Evolutionary conservation across 768 basidiomycete species (phyloP), one percentile per base, ranked within the genome.

Genomic region (Kwoniella botswanensis): DNA sequence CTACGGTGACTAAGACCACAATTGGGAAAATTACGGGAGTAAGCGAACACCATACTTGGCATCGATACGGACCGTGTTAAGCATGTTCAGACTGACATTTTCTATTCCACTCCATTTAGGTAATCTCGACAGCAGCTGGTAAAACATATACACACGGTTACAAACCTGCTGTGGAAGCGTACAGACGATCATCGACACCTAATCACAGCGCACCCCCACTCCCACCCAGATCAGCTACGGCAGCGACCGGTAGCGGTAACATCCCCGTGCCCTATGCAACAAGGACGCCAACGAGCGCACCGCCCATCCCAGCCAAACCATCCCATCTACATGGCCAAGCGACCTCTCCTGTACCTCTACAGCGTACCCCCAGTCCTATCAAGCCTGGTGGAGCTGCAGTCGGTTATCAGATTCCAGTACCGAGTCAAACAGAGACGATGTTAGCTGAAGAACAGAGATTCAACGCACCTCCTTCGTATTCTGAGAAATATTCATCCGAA

Each of bases 1-100:
- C 90, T 43, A 87, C 88, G 74, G 87, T 91, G 71, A 91, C 89
- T 65, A 80, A 87, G 15, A 87, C 88, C 72, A 92, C 91, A 0
- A 85, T 91, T 44, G 84, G 84, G 2, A 79, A 87, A 66, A 88
- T 92, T 72, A 89, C 91, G 76, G 71, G 75, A 41, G 82, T 83
- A 65, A 71, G 82, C 72, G 9, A 55, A 4, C 56, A 22, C n/a
- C n/a, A 11, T 56, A 21, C 35, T 42, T 35, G 35, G 35, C 35
- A 35, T 35, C 35, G 35, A 35, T 35, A 9, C 35, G 35, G 35
- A 35, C 35, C 35, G 35, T 9, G 2, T 24, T 26, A 26, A 11
- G 57, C 50, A 22, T 11, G 4, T 29, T 6, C 21, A 44, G 50
- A 22, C 35, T 35, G 44, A 41, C n/a, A 43, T 57, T 43, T 67